Conservation (phyloP, 139 green algal species). For the Tetraselmis striata region DNA sequence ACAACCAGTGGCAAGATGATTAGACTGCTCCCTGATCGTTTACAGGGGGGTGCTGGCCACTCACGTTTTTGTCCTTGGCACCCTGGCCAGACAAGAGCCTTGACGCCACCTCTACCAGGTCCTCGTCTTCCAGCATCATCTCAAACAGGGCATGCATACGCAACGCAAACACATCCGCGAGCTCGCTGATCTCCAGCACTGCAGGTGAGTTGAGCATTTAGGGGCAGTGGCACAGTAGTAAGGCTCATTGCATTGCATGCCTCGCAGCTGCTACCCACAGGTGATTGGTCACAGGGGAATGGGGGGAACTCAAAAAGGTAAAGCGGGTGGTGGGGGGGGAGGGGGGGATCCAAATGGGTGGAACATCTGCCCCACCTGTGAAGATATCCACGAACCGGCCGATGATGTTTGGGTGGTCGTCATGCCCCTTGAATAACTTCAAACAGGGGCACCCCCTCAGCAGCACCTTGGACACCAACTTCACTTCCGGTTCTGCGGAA, state of each 20-base stretch:
- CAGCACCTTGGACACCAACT: background rate
- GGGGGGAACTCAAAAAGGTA: too few species aligned
- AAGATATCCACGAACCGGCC: slow-evolving; percentile 78
- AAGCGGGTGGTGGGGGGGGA: too few species aligned
- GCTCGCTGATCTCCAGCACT: slow-evolving; percentile 38
- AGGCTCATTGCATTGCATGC: too few species aligned
- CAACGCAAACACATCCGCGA: slow-evolving; percentile 75
- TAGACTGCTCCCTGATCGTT: too few species aligned
- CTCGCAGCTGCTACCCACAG: too few species aligned
- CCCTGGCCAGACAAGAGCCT: background rate
- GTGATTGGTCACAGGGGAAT: too few species aligned
- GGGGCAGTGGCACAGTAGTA: too few species aligned
- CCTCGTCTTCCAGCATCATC: slow-evolving; percentile 34
- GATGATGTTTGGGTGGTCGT: slow-evolving; percentile 34
- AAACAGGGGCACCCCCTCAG: background rate
- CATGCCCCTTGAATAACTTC: background rate
- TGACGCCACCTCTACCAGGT: slow-evolving; percentile 36
- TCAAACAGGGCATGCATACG: slow-evolving; percentile 50
- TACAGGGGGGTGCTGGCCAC: background rate
- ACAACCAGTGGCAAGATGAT: too few species aligned
- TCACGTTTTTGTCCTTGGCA: background rate
- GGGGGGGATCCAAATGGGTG: too few species aligned
- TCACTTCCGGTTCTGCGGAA: background rate
- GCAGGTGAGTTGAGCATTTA: too few species aligned
- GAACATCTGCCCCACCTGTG: too few species aligned